Percentiles rank a stretch among this genome's conserved stretches.
Evolutionary conservation across 2,329 filamentous ascomycete species (phyloP).

Genomic region (Rachicladosporium sp.): DNA sequence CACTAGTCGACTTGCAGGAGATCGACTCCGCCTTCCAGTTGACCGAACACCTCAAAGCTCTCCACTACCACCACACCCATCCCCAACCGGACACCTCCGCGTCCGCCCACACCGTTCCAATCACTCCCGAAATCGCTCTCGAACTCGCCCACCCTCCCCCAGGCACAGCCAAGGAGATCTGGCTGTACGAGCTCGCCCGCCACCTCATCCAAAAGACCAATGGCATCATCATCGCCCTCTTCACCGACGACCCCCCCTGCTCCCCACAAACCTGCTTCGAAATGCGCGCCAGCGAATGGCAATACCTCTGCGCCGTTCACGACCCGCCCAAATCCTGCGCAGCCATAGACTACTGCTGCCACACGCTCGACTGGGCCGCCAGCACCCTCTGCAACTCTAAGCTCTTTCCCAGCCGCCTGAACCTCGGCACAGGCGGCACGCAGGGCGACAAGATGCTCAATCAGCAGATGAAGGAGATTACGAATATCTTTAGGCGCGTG

Average conservation of each 20-base stretch:
- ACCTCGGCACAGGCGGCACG: constrained; percentile 32
- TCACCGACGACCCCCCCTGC: constrained; percentile 81
- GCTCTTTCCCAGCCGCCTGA: constrained; percentile 80
- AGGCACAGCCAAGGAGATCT: constrained; percentile 73
- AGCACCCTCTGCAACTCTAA: constrained; percentile 90
- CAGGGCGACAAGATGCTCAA: constrained; percentile 23
- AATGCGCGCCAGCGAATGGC: constrained; percentile 98
- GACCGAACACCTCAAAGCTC: constrained; percentile 88
- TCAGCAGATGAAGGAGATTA: constrained; percentile 66
- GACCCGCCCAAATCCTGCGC: constrained; percentile 94
- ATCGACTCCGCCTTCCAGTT: constrained; percentile 96
- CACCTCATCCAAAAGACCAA: constrained; percentile 94
- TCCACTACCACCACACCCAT: constrained; percentile 74
- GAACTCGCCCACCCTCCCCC: constrained; percentile 68
- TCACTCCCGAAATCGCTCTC: constrained; percentile 62
- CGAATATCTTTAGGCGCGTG: constrained; percentile 87
- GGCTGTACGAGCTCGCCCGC: constrained; percentile 95
- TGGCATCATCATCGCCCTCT: constrained; percentile 79
- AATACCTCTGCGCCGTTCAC: constrained; percentile 95
- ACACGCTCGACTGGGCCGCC: constrained; percentile 94
- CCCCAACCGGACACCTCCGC: constrained; percentile 42
- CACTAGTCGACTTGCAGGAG: constrained; percentile 75
- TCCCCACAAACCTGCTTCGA: constrained; percentile 83
- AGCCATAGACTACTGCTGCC: constrained; percentile 97
- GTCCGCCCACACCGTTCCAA: constrained; percentile 61